Conservation (phyloP, 257 asterid species). For the Mentha longifolia region DNA sequence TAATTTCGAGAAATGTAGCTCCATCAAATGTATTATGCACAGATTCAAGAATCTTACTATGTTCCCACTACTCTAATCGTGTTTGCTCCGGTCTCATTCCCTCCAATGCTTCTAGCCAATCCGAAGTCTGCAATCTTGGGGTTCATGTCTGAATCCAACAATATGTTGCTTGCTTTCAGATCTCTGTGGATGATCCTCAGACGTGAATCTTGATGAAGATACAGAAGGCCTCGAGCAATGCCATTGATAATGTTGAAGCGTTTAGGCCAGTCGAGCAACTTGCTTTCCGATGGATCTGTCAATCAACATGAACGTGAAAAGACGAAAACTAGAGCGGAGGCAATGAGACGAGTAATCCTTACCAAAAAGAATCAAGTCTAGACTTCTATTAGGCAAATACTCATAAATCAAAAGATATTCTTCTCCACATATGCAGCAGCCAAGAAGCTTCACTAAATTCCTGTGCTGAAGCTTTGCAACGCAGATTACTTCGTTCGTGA, state of each 20-base stretch:
- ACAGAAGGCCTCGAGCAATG: conserved; percentile 31
- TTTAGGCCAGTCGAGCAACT: conserved; percentile 24
- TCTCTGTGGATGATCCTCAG: conserved; percentile 33
- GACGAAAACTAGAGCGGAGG: background rate
- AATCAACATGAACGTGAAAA: background rate
- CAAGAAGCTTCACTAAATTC: conserved; percentile 34
- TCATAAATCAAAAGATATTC: conserved; percentile 28
- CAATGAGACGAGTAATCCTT: background rate
- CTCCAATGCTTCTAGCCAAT: conserved; percentile 23
- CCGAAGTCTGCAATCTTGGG: conserved; percentile 33
- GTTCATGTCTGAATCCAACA: conserved; percentile 24
- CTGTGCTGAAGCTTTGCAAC: conserved; percentile 28
- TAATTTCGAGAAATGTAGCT: background rate
- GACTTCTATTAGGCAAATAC: conserved; percentile 28
- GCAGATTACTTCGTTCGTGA: conserved; percentile 29
- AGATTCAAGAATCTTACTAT: conserved; percentile 21
- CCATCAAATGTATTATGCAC: background rate
- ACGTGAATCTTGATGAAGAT: conserved; percentile 31
- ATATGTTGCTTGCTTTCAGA: conserved; percentile 22
- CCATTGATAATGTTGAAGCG: conserved; percentile 27
- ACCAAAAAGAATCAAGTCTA: conserved; percentile 30
- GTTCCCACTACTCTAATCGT: conserved; percentile 32
- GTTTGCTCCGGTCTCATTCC: conserved; percentile 28
- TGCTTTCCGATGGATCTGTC: conserved; percentile 20
- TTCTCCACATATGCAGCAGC: conserved; percentile 33